Evolutionary conservation across 169 alveolate species (phyloP).

Genomic region (Plasmodium ovale): DNA sequence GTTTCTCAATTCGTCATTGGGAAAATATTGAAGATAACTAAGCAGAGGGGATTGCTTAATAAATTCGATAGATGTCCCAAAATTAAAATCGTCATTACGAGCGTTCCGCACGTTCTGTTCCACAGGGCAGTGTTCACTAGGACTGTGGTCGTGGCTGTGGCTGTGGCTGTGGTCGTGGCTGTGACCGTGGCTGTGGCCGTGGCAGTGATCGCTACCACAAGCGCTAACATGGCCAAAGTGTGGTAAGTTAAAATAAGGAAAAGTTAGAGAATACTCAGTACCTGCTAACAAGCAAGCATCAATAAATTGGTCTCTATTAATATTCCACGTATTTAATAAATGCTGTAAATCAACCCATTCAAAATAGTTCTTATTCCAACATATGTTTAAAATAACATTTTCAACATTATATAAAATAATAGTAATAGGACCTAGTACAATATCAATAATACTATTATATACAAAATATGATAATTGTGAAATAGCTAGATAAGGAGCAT

Average conservation of each 20-base stretch:
- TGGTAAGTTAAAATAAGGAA: constrained; percentile 77
- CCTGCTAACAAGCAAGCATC: constrained; percentile 85
- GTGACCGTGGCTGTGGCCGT: too few relatives aligned
- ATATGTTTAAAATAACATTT: constrained; percentile 53
- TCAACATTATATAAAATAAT: constrained; percentile 78
- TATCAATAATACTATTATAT: constrained; percentile 76
- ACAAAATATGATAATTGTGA: constrained; percentile 82
- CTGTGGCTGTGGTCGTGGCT: too few relatives aligned
- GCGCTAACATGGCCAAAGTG: too few relatives aligned
- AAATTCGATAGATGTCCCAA: constrained; percentile 81
- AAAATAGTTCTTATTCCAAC: constrained; percentile 64
- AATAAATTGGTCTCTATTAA: constrained; percentile 79
- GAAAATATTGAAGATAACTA: constrained; percentile 80
- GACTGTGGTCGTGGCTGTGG: too few relatives aligned
- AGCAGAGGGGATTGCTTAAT: constrained; percentile 81
- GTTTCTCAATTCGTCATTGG: constrained; percentile 74
- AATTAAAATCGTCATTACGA: constrained; percentile 57
- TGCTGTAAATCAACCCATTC: constrained; percentile 78
- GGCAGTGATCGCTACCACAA: too few relatives aligned
- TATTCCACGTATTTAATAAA: constrained; percentile 75
- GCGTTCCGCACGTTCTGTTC: too few relatives aligned
- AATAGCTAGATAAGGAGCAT: constrained; percentile 84
- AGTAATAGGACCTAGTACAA: constrained; percentile 83
- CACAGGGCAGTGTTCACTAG: too few relatives aligned
- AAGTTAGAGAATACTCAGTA: constrained; percentile 85